Conservation (phyloP, 2,329 filamentous ascomycete species). For the Aspergillus carbonarius region DNA sequence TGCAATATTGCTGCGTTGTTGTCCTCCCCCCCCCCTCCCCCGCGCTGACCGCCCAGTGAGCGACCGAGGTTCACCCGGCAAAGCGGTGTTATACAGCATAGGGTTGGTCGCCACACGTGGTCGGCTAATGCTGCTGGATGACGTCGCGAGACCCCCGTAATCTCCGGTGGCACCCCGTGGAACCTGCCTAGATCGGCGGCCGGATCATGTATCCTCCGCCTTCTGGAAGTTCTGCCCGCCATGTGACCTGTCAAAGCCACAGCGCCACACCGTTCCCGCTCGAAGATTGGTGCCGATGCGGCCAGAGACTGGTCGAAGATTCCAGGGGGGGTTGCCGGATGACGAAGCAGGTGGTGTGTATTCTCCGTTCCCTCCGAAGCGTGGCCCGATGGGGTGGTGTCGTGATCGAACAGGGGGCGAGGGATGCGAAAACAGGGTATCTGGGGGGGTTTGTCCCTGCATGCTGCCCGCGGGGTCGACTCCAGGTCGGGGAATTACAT, state of each 20-base stretch:
- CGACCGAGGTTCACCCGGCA: background rate
- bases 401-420: background rate
- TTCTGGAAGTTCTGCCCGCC: background rate
- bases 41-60: background rate
- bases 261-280: background rate
- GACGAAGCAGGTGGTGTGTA: background rate
- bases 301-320: background rate
- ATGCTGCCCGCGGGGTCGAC: background rate
- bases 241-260: background rate
- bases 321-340: background rate
- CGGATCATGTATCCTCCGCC: background rate
- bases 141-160: background rate
- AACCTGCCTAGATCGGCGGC: background rate
- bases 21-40: too few species aligned
- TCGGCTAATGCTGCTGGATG: background rate
- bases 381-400: background rate
- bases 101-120: background rate
- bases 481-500: background rate
- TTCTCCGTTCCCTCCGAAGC: background rate
- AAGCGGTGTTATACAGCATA: background rate
- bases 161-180: conserved; percentile 2
- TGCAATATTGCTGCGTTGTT: too few species aligned
- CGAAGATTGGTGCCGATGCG: background rate
- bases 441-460: background rate
- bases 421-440: background rate